Percentiles rank a stretch among this genome's conserved stretches.
These are phyloP conservation scores for Eucalyptus paniculata DNA, from an alignment of 345 rosid species.

Conservation along the genomic window DNA sequence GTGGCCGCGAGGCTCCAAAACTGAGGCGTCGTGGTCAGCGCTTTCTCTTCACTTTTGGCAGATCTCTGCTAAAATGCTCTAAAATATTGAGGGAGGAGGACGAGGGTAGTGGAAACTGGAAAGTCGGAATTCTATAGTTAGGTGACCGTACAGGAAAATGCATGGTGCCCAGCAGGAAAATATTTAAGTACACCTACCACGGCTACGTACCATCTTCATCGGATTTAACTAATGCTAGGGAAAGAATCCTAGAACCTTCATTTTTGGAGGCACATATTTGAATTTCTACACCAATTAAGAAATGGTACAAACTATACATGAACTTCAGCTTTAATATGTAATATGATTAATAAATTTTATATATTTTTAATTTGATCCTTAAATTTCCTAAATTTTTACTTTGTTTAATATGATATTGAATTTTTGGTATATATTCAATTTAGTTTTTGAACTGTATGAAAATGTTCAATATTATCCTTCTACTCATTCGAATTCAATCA, in stretches of 20 bases:
- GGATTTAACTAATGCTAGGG: neutral
- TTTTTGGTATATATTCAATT: rapidly evolving
- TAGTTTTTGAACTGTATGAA: rapidly evolving
- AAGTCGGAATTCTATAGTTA: neutral
- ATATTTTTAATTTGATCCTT: rapidly evolving
- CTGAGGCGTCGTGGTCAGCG: neutral
- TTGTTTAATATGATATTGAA: rapidly evolving
- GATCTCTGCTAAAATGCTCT: neutral
- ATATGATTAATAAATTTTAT: rapidly evolving
- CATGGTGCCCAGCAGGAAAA: neutral
- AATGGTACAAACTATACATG: rapidly evolving
- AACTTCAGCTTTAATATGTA: rapidly evolving
- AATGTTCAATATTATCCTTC: rapidly evolving
- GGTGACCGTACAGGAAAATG: neutral
- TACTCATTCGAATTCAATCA: neutral
- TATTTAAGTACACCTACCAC: neutral
- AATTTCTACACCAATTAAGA: neutral
- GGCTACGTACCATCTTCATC: neutral
- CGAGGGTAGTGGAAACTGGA: neutral
- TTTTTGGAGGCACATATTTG: neutral
- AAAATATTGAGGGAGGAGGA: neutral
- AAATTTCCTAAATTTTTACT: rapidly evolving
- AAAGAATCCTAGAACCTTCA: neutral
- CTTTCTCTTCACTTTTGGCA: neutral
- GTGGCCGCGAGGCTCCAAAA: neutral